Evolutionary conservation across 2,329 filamentous ascomycete species (phyloP).

Genomic region (Fusarium sp.): DNA sequence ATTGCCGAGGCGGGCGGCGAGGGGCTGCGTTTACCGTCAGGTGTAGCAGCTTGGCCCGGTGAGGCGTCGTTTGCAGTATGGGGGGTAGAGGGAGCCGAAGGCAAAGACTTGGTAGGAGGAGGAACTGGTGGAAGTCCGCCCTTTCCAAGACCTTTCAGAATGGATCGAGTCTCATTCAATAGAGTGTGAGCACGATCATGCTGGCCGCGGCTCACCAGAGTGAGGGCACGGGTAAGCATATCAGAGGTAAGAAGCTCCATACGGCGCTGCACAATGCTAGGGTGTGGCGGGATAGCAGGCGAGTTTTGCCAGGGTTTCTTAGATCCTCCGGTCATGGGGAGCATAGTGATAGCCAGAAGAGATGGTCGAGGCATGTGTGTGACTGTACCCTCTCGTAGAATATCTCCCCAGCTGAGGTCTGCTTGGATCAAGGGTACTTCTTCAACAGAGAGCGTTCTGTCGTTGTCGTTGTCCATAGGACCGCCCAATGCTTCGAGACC

Average conservation of each 20-base stretch:
- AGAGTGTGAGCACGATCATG: slow-evolving; percentile 95
- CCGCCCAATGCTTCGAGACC: slow-evolving; percentile 94
- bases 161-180: slow-evolving; percentile 91
- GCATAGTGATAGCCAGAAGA: slow-evolving; percentile 93
- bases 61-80: slow-evolving; percentile 60
- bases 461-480: slow-evolving; percentile 85
- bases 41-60: slow-evolving; percentile 60
- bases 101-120: slow-evolving; percentile 61
- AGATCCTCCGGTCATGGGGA: slow-evolving; percentile 74
- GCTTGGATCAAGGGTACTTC: slow-evolving; percentile 96
- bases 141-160: slow-evolving; percentile 95
- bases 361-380: slow-evolving; percentile 91
- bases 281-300: slow-evolving; percentile 93
- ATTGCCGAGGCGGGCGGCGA: slow-evolving; percentile 65
- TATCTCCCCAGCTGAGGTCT: slow-evolving; percentile 92
- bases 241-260: slow-evolving; percentile 99
- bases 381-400: slow-evolving; percentile 87
- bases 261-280: slow-evolving; percentile 91
- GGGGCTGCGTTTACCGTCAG: slow-evolving; percentile 67
- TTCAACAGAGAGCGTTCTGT: slow-evolving; percentile 86
- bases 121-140: slow-evolving; percentile 92
- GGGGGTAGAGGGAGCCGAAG: slow-evolving; percentile 60
- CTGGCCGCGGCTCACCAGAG: slow-evolving; percentile 89
- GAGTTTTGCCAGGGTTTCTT: slow-evolving; percentile 74
- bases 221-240: slow-evolving; percentile 94